Base-by-base conservation (phyloP, 768 basidiomycete genomes). In the Strobilomyces confusus region DNA sequence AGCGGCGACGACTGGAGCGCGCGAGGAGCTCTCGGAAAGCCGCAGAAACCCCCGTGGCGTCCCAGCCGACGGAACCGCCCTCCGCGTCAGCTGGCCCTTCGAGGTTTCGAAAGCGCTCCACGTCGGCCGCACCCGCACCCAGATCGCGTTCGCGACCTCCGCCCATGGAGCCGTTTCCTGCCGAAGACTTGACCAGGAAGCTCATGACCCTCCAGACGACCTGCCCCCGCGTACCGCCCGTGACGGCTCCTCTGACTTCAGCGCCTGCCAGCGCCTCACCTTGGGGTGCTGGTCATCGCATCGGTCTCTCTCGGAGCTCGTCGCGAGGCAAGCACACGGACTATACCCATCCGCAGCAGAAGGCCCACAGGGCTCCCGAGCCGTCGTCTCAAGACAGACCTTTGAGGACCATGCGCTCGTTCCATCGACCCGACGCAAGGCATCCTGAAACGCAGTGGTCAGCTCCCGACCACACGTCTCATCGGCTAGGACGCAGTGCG, bases 141-240 rank as follows among this genome's bases (percentile, higher is more conserved):
- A 14, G 37, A 13, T 36, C 63, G 40, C 48, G 52, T 48, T 51
- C 57, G 9, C 57, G 80, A 40, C 76, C 77, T 25, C 68, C 69
- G 26, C 60, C 70, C 22, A 54, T 59, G 5, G 72, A 65, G 43
- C 54, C 68, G 29, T 80, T 86, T 54, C 74, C 80, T 2, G 69
- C 77, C 9, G 83, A 85, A 36, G 86, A 86, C 54, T 70, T 89
- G 55, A 75, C 80, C 15, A 74, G 70, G 63, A 83, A 80, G 65
- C 69, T 89, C 51, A 71, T 80, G 55, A 78, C 67, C 54, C 73
- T 85, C 44, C 77, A 84, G 46, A 55, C 71, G 46, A 55, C 71
- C 14, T 58, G 67, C 42, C 29, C 48, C 26, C 61, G 51, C 30
- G 40, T 36, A 25, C 59, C 61, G 23, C 56, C 64, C 8, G 5